Evolutionary conservation across 371 early-diverging fungal species (phyloP), one percentile per base, ranked within the genome.

Genomic region (Batkoa obscura): DNA sequence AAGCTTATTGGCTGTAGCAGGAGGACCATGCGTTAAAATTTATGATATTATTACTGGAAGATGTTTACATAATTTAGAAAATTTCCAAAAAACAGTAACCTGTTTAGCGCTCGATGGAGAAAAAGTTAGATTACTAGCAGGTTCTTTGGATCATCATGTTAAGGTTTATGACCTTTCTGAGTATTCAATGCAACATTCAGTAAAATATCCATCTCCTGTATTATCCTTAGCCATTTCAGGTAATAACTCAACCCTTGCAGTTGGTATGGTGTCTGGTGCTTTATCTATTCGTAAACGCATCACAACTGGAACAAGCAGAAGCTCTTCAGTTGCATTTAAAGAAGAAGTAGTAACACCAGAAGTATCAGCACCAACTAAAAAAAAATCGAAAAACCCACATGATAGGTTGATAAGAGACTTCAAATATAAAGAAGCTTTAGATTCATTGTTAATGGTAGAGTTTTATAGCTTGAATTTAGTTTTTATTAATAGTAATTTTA

Each of bases 81-180:
- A 89, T 67, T 90, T 90, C 65, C 90, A 91, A 73, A 96, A 96
- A 76, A 89, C 90, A 9, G 80, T 94, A 58, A 96, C 94, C 3
- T 76, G 80, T 48, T 62, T 93, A 72, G 74, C 79, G 55, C 78
- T 94, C 56, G 88, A 93, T 70, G 78, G 78, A 45, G 67, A 73
- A 8, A 72, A 74, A 50, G 75, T 83, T 6, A 73, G 87, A 13
- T 70, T 96, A 52, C 69, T 94, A 41, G 81, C 90, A 1, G 94
- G 93, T 10, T 86, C 90, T 36, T 72, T 94, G 56, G 97, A 96
- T 71, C 90, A 88, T 58, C 90, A 91, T 54, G 88, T 96, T 64
- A 94, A 96, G 74, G 68, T 94, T 41, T 90, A 84, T 66, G 80
- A 87, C 63, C 73, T 88, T 37, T 75, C 79, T 63, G 82, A 82